Evolutionary conservation across 345 rosid species (phyloP).

Genomic region (Lepidium didymum): DNA sequence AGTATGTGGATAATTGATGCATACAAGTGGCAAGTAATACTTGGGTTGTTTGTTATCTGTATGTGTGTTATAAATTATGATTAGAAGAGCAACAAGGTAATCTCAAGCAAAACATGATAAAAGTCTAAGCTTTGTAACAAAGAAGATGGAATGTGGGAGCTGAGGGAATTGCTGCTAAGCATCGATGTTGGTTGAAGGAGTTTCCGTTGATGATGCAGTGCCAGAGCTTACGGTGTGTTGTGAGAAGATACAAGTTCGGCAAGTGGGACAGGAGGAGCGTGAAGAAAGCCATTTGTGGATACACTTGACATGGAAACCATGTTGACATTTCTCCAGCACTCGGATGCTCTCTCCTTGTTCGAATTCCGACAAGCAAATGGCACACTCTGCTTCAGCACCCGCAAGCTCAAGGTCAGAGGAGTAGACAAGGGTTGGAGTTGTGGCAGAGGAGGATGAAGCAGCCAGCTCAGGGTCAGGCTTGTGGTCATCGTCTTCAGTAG

Average conservation of each 20-base stretch:
- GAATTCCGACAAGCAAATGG: constrained; percentile 70
- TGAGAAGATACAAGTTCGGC: constrained; percentile 47
- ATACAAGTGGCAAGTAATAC: not conserved
- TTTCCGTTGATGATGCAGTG: not conserved
- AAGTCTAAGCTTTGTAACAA: not conserved
- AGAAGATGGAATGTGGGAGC: not conserved
- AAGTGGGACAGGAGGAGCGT: constrained; percentile 72
- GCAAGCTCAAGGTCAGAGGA: constrained; percentile 42
- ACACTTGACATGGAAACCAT: constrained; percentile 73
- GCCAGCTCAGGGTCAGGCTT: constrained; percentile 28
- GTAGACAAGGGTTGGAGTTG: constrained; percentile 33
- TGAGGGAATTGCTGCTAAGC: constrained; percentile 1
- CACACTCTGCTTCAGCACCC: constrained; percentile 57
- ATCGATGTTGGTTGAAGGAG: not conserved
- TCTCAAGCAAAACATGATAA: constrained; percentile 20
- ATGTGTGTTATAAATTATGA: not conserved
- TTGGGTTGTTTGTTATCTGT: not conserved
- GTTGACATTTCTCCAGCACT: constrained; percentile 53
- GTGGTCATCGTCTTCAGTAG: constrained; percentile 14
- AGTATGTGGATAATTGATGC: not conserved
- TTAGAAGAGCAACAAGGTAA: not conserved
- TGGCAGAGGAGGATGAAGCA: constrained; percentile 24
- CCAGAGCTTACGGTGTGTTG: not conserved
- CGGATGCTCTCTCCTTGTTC: constrained; percentile 52
- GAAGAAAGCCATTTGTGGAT: constrained; percentile 58